Conservation (phyloP, 345 rosid species). For the Dipteronia sinensis region DNA sequence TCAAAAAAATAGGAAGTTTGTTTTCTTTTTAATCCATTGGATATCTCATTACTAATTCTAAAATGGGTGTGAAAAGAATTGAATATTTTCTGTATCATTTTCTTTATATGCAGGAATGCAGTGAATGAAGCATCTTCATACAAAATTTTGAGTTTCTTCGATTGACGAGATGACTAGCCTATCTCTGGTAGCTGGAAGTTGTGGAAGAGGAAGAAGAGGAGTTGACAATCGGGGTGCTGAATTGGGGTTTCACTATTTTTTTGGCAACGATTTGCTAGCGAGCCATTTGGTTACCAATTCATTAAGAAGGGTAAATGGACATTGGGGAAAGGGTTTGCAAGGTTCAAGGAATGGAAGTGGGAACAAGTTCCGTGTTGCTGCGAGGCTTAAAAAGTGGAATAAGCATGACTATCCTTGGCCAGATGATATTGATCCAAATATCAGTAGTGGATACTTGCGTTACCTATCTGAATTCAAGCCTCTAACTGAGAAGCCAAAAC, state of each 20-base stretch:
- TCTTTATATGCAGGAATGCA: conserved; percentile 3
- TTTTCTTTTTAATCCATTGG: not conserved
- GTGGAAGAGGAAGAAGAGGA: conserved; percentile 25
- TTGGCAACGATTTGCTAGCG: conserved; percentile 24
- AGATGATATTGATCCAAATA: conserved; percentile 27
- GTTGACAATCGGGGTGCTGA: conserved; percentile 20
- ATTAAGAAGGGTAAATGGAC: conserved; percentile 13
- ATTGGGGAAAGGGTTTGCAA: conserved; percentile 21
- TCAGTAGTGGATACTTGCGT: conserved; percentile 4
- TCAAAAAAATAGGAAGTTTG: not conserved
- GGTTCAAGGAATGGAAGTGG: not conserved
- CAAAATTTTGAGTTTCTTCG: conserved; percentile 4
- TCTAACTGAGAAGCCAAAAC: conserved; percentile 30
- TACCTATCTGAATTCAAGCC: conserved; percentile 35
- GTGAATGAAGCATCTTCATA: conserved; percentile 14
- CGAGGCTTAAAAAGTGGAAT: conserved; percentile 25
- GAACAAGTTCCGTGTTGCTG: conserved; percentile 15
- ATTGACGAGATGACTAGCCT: conserved; percentile 24
- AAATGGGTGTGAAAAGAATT: not conserved
- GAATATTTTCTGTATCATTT: not conserved
- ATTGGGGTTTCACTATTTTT: conserved; percentile 22
- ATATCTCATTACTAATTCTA: not conserved
- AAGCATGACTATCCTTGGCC: conserved; percentile 35
- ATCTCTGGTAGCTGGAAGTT: conserved; percentile 32
- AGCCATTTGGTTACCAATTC: conserved; percentile 15